Evolutionary conservation across 2,329 filamentous ascomycete genomes (phyloP).

Genomic region (Trichoderma sp.): DNA sequence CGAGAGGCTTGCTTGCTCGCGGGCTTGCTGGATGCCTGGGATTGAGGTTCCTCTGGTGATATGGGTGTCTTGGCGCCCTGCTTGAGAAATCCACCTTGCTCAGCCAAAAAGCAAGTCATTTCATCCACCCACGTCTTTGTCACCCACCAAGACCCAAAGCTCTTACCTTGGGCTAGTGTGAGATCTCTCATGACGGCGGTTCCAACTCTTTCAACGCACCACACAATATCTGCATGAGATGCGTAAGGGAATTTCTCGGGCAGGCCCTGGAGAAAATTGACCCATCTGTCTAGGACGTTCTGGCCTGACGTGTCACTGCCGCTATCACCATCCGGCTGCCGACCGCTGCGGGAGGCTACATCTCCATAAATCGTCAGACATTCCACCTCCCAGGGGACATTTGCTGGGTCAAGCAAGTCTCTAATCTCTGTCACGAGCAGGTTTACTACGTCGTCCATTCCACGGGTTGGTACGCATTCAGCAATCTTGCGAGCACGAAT

Average conservation of each 20-base stretch:
- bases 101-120: constrained; percentile 86
- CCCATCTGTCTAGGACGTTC: constrained; percentile 78
- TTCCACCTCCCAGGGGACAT: constrained; percentile 66
- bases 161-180: constrained; percentile 74
- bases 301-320: constrained; percentile 46
- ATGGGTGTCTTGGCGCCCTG: constrained; percentile 47
- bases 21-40: constrained; percentile 42
- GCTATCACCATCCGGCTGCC: constrained; percentile 36
- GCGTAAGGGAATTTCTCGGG: constrained; percentile 74
- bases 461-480: constrained; percentile 62
- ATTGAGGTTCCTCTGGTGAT: constrained; percentile 36
- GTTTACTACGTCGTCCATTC: constrained; percentile 67
- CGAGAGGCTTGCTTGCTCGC: constrained; percentile 40
- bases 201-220: constrained; percentile 73
- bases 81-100: constrained; percentile 84
- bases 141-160: constrained; percentile 92
- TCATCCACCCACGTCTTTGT: constrained; percentile 96
- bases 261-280: constrained; percentile 68
- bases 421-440: constrained; percentile 68
- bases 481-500: constrained; percentile 64
- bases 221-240: constrained; percentile 70
- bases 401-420: constrained; percentile 67
- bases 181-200: constrained; percentile 79
- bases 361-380: constrained; percentile 63
- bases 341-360: constrained; percentile 50